Evolutionary conservation across 306 rosid species (phyloP), one percentile per base, ranked within the genome.

Genomic region (Quercus ilex): DNA sequence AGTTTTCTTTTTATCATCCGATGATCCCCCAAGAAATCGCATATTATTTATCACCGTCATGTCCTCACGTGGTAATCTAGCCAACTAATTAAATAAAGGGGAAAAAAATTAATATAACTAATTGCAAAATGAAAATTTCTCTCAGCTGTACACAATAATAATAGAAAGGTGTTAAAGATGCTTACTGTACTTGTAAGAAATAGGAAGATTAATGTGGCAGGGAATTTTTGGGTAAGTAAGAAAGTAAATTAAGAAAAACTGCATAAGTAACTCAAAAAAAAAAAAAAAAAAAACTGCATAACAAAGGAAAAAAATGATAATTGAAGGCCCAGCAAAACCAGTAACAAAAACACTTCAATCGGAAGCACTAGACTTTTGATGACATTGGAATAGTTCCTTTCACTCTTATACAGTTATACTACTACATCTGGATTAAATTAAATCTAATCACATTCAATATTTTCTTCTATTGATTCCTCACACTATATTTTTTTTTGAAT

Each of bases 1-100:
- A 64, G 73, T 6, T 28, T 88, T n/a, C 82, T 91, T 55, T 82
- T 89, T 86, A 64, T 76, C 80, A 21, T 71, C 78, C 30, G 91
- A 49, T 25, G 87, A 78, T 77, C 97, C 97, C 28, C 74, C 92
- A 77, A 95, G 85, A 77, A 86, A 74, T 83, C 86, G 88, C 98
- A 95, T 90, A 74, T 92, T 95, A 78, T 74, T 86, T 75, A 95
- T 85, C 35, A 90, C 90, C 85, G 91, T 92, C 98, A 95, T 89
- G 87, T 95, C 98, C 74, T 90, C 95, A 1, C 58, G 79, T 80
- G 99, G 86, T 77, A 95, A 80, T 86, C 71, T 91, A 60, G 99
- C 99, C 87, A 95, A 82, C 99, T 95, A 85, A 59, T 81, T 76
- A 23, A 41, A 83, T 49, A 72, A 77, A 78, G 5, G 38, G 30